Evolutionary conservation across 805 yeast species (phyloP), one percentile per base, ranked within the genome.

Genomic region (Blastobotrys robertii): DNA sequence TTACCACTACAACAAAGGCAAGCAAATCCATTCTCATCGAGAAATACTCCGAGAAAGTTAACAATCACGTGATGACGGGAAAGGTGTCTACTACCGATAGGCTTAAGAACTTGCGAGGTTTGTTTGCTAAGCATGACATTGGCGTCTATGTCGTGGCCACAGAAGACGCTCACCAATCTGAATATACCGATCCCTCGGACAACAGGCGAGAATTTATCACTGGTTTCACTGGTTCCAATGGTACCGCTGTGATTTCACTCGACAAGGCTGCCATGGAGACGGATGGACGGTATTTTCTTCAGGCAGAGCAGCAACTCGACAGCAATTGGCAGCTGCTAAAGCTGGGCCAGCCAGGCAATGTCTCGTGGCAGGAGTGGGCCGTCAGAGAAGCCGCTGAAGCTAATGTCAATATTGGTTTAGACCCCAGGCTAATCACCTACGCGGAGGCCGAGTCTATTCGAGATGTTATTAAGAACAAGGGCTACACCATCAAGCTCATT

Each of bases 81-180:
- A 19, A 19, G 25, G 25, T 37, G 32, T 29, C 32, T 22, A 12
- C 31, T 37, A 11, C 15, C 33, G 32, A 28, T n/a, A 46, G 88
- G 53, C 67, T 88, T 39, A 69, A 65, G 34, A 68, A 66, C 14
- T 65, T 88, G 45, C 72, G 97, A 55, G 52, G 63, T 34, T 67
- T 72, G 47, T 84, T 92, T 88, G 72, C 70, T 36, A 63, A 69
- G 37, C 60, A 76, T 44, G 76, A 74, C 30, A 58, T 90, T 32
- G 84, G 81, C 8, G 79, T 85, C 30, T 90, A 92, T 60, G 69
- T 77, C 22, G 75, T 84, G 8, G 86, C 90, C 14, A 79, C 94
- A 34, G 96, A 86, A 59, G 98, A 90, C 58, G 95, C 84, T 53
- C 98, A 90, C 61, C 90, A 83, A 60, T 78, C 88, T 22, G 98